Evolutionary conservation across 768 basidiomycete species (phyloP).

Genomic region (Termitomyces sp.): DNA sequence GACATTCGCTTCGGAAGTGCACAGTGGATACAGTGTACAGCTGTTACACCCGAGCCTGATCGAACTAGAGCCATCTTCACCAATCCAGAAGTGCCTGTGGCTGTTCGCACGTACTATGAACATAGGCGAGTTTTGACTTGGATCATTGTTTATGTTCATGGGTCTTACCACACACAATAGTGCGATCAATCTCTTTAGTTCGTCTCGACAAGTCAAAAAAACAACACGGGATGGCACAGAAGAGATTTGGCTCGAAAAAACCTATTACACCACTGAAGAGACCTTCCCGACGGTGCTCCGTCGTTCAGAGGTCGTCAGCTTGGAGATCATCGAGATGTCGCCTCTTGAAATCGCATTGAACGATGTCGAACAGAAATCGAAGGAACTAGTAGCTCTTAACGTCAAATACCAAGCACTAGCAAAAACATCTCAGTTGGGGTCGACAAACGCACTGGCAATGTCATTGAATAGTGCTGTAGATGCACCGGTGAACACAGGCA

Average conservation of each 20-base stretch:
- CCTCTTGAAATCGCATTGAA: conserved; percentile 81
- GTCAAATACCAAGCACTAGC: conserved; percentile 74
- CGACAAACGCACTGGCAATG: conserved; percentile 83
- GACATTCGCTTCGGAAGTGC: conserved; percentile 77
- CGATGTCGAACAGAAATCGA: conserved; percentile 78
- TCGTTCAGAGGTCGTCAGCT: conserved; percentile 78
- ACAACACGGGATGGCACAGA: conserved; percentile 60
- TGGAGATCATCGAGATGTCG: conserved; percentile 73
- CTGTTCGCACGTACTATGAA: conserved; percentile 84
- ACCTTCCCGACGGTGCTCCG: conserved; percentile 89
- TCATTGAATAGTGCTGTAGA: conserved; percentile 86
- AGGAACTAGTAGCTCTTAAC: conserved; percentile 68
- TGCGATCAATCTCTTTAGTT: conserved; percentile 81
- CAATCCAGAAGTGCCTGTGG: conserved; percentile 76
- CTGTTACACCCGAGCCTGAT: conserved; percentile 85
- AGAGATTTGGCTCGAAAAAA: conserved; percentile 88
- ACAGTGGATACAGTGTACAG: conserved; percentile 86
- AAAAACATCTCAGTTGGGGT: conserved; percentile 67
- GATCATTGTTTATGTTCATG: too few relatives aligned
- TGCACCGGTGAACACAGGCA: conserved; percentile 71
- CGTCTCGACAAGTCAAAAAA: conserved; percentile 65
- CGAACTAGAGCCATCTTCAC: conserved; percentile 73
- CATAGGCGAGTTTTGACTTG: conserved; percentile 52
- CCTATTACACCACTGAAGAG: conserved; percentile 81
- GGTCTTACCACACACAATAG: conserved; percentile 32